Evolutionary conservation across 768 basidiomycete species (phyloP).

Genomic region (Boletellus sp.): DNA sequence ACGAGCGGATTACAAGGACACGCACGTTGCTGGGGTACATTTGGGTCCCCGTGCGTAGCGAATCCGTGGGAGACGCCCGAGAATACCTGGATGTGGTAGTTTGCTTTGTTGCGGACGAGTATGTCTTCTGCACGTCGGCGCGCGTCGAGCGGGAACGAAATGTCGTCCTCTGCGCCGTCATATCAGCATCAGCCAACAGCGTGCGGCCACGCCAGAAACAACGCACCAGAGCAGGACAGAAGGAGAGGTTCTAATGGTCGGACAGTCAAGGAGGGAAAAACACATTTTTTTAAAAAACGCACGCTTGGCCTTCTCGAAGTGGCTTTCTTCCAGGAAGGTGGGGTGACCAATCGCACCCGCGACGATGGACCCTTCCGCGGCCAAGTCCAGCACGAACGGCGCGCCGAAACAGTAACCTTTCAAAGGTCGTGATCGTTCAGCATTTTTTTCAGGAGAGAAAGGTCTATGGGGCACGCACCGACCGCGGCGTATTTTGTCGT

Average conservation of each 20-base stretch:
- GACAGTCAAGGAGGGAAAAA: too few species aligned
- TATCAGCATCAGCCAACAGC: not conserved
- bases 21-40: conserved; percentile 21
- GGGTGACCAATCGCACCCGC: conserved; percentile 56
- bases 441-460: too few species aligned
- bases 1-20: not conserved
- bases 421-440: too few species aligned
- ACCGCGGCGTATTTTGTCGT: conserved; percentile 41
- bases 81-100: conserved; percentile 56
- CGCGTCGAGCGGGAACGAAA: conserved; percentile 44
- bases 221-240: conserved; percentile 24
- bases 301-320: conserved; percentile 49
- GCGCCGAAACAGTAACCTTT: conserved; percentile 61
- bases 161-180: conserved; percentile 41
- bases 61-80: conserved; percentile 35
- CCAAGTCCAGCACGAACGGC: conserved; percentile 44
- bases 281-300: too few species aligned
- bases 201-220: too few species aligned
- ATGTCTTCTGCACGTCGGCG: conserved; percentile 57
- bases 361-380: conserved; percentile 39
- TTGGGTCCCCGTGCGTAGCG: conserved; percentile 12
- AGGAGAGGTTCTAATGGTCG: conserved; percentile 25
- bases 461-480: conserved; percentile 30
- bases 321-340: conserved; percentile 46
- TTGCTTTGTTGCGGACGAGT: conserved; percentile 42